Evolutionary conservation across 345 rosid species (phyloP).

Genomic region (Gossypium stocksii): DNA sequence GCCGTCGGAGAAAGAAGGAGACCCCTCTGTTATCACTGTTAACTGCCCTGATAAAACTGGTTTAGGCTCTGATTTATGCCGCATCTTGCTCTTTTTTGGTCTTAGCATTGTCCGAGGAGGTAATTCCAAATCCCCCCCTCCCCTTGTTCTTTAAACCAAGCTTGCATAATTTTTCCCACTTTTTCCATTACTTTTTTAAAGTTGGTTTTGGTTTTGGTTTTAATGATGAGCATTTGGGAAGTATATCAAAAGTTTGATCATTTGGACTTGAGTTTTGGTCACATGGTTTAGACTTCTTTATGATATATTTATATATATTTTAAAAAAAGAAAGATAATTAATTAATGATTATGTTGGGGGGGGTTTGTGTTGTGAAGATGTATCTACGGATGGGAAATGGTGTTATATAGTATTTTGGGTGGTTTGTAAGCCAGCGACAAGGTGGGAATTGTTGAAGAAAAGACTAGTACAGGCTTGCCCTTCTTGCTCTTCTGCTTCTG

Average conservation of each 20-base stretch:
- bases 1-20: conserved; percentile 71
- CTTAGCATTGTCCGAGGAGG: conserved; percentile 88
- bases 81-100: conserved; percentile 90
- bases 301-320: background rate
- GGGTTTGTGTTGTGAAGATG: conserved; percentile 50
- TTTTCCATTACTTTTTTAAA: background rate
- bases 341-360: background rate
- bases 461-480: conserved; percentile 77
- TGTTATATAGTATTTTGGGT: conserved; percentile 94
- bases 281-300: background rate
- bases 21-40: conserved; percentile 62
- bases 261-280: conserved; percentile 3
- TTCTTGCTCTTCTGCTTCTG: conserved; percentile 73
- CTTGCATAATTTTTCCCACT: background rate
- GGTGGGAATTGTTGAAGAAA: conserved; percentile 83
- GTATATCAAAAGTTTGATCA: background rate
- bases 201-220: no score
- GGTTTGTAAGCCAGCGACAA: conserved; percentile 52
- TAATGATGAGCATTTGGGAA: background rate
- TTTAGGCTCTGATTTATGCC: conserved; percentile 86
- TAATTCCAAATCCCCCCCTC: conserved; percentile 16
- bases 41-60: conserved; percentile 99
- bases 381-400: conserved; percentile 96
- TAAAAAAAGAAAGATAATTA: background rate
- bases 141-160: background rate